phyloP scores from a whole-genome alignment of 352 stramenopile genomes.

The Phytophthora pluvialis region DNA sequence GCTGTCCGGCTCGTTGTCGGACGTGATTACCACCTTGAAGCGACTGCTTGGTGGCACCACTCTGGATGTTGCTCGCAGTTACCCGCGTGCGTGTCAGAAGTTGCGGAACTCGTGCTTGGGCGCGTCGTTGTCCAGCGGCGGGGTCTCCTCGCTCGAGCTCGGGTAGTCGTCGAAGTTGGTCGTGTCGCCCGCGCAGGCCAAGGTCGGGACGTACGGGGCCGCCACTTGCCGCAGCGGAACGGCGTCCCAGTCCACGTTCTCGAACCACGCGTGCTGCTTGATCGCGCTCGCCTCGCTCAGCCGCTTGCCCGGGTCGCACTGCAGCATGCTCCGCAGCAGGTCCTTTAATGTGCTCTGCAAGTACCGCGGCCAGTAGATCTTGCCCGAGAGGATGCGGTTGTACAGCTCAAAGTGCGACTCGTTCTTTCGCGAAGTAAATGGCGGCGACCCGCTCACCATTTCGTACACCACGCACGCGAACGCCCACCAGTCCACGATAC shows the following conservation, averaged over 20 bases:
- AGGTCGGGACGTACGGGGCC: slow-evolving; percentile 50
- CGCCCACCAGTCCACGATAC: slow-evolving; percentile 87
- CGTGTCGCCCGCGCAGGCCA: slow-evolving; percentile 54
- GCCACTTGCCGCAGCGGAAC: slow-evolving; percentile 53
- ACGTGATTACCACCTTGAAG: slow-evolving; percentile 23
- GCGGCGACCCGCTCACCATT: slow-evolving; percentile 70
- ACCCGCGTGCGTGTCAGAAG: slow-evolving; percentile 39
- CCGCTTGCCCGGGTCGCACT: slow-evolving; percentile 53
- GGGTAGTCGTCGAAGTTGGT: slow-evolving; percentile 76
- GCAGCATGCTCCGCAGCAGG: slow-evolving; percentile 73
- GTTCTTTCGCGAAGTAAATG: slow-evolving; percentile 78
- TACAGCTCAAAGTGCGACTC: slow-evolving; percentile 91
- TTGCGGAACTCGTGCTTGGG: slow-evolving; percentile 45
- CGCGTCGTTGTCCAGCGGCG: slow-evolving; percentile 33
- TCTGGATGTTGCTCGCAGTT: slow-evolving; percentile 11
- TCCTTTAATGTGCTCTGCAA: slow-evolving; percentile 56
- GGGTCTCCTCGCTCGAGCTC: slow-evolving; percentile 56
- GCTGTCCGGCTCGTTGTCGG: slow-evolving; percentile 8
- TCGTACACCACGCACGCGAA: slow-evolving; percentile 86
- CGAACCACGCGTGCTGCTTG: slow-evolving; percentile 73
- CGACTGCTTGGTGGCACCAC: not conserved
- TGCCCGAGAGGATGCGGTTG: slow-evolving; percentile 76
- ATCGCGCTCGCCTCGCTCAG: slow-evolving; percentile 55
- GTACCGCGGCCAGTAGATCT: slow-evolving; percentile 59
- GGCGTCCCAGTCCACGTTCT: slow-evolving; percentile 65